Base-by-base conservation (phyloP, 805 yeast species). In the Ogataea populi-albae region DNA sequence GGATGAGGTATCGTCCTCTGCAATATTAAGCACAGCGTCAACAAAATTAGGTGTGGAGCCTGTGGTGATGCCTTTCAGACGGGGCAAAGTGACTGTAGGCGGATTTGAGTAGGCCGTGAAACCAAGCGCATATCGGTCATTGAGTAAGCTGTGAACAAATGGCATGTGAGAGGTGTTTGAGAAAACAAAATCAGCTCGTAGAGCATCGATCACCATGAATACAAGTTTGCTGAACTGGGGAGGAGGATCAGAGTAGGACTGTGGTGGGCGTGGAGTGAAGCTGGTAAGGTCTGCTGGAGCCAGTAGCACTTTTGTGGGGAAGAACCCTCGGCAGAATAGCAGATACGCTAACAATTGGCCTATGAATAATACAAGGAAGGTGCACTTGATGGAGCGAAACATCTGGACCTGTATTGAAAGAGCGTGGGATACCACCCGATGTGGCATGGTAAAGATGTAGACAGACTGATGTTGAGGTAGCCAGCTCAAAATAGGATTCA, bases 21-120 rank as follows among this genome's bases (percentile, higher is more conserved):
- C 95, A 19, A 93, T 85, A 51, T 93, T 93, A 33, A 93, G 68
- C 17, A 93, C 86, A 0, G 98, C 98, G 62, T 93, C 98, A 32
- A 93, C 67, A 50, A 93, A 93, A 52, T 79, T 88, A 0, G 98
- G 97, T 0, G 96, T 81, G 0, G 96, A 84, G 0, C 98, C 98
- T 0, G 97, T 87, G 0, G 97, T 86, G 17, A 89, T 75, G 6
- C 96, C 96, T 60, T 93, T 93, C 34, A 93, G 66, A 40, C 98
- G 72, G 0, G 98, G 98, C 24, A 93, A 65, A 0, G 98, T 93
- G 7, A 93, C 98, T 0, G 98, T 93, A 3, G 98, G 98, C 1
- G 98, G 98, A 45, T 85, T 84, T 1, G 96, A 81, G 56, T 70
- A 85, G 0, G 96, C 96, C 0, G 98, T 93, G 58, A 78, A 89